Evolutionary conservation across 2,329 filamentous ascomycete genomes (phyloP), one percentile per base, ranked within the genome.

Genomic region (Davidsoniella virescens): DNA sequence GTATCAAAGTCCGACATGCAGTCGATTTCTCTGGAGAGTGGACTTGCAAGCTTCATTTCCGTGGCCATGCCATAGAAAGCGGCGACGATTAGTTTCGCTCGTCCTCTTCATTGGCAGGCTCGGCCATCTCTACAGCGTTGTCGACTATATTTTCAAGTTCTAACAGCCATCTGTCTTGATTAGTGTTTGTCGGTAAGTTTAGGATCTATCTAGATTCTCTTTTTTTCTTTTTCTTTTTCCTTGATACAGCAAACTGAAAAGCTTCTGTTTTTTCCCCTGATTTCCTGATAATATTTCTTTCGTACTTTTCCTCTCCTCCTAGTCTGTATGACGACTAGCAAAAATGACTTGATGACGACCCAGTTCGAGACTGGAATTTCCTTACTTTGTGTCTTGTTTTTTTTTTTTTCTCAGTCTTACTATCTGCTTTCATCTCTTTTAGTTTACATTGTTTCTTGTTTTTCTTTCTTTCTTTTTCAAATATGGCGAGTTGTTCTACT

Each of bases 21-120:
- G 82, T 95, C 51, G 87, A 88, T 58, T 96, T 95, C 69, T 87
- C 86, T 20, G 79, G 80, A 53, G 77, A 80, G 56, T 96, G 90
- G 90, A 80, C 92, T 55, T 71, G 93, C 12, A 78, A 82, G 58
- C 75, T 92, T 65, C 67, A 63, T 53, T 76, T 74, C 54, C 66
- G 67, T 17, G 65, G 67, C 37, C 56, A 58, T 2, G 57, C 60
- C 18, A 59, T 55, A 14, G 62, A 45, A 12, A 46, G 45, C 25
- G 49, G 42, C 12, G 46, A 48, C 2, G 51, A 49, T 25, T 44
- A 51, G 4, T 33, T 33, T 33, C 29, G 12, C 29, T 12, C 29
- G 29, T 33, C 29, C 29, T 33, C 29, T 33, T 33, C 29, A 33
- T 33, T 33, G 9, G 29, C 29, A 33, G 29, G 29, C 29, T 33